These are phyloP conservation scores for Komagataella populi DNA, from an alignment of 805 yeast species.

Conservation along the genomic window DNA sequence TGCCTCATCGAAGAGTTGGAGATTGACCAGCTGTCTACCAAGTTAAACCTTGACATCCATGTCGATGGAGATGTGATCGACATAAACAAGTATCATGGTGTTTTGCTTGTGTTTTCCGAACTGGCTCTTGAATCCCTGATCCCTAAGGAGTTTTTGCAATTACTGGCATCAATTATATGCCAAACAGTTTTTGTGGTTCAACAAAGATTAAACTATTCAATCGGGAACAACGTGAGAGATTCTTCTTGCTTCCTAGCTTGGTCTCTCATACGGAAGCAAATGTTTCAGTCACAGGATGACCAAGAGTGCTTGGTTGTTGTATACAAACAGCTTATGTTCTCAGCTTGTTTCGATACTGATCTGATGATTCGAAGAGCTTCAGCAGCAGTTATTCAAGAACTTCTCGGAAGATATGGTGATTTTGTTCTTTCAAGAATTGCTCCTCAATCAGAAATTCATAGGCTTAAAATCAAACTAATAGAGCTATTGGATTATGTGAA, in stretches of 20 bases:
- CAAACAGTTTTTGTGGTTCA: slow-evolving; percentile 45
- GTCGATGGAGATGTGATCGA: slow-evolving; percentile 19
- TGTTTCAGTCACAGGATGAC: slow-evolving; percentile 3
- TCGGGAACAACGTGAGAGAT: slow-evolving; percentile 67
- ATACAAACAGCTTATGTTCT: slow-evolving; percentile 28
- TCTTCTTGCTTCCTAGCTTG: slow-evolving; percentile 78
- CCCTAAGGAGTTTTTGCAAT: slow-evolving; percentile 10
- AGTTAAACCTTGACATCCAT: neutral
- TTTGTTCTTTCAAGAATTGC: slow-evolving; percentile 14
- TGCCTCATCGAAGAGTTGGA: slow-evolving; percentile 21
- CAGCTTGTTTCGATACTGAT: slow-evolving; percentile 61
- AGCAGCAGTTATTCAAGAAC: slow-evolving; percentile 78
- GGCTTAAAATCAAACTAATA: slow-evolving; percentile 33
- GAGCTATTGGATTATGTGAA: slow-evolving; percentile 42
- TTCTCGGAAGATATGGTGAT: slow-evolving; percentile 62
- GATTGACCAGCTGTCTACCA: neutral
- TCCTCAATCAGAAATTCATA: slow-evolving; percentile 10
- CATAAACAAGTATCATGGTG: slow-evolving; percentile 40
- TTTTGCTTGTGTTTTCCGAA: slow-evolving; percentile 44
- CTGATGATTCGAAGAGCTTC: slow-evolving; percentile 68
- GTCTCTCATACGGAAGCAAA: slow-evolving; percentile 44
- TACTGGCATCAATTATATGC: slow-evolving; percentile 24
- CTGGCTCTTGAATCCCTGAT: slow-evolving; percentile 12
- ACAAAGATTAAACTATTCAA: slow-evolving; percentile 29
- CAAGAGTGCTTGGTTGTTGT: slow-evolving; percentile 9